phyloP scores from a whole-genome alignment of 768 basidiomycete genomes.

The Podaxis carcinomalis region DNA sequence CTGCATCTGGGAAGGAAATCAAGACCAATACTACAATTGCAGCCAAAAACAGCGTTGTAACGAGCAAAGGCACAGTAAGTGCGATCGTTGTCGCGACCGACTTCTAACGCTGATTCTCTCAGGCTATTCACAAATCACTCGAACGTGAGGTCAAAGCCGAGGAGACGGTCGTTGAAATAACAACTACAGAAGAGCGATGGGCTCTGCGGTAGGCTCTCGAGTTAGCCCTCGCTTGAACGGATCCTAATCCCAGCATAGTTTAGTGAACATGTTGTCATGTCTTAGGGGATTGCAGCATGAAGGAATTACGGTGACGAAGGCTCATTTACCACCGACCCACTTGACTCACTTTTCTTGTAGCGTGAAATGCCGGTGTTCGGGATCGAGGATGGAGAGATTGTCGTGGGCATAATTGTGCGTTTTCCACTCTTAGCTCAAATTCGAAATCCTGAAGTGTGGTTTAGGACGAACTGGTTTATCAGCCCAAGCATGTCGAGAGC shows the following conservation, averaged over 20 bases:
- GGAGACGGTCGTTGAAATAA: conserved; percentile 45
- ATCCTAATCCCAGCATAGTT: conserved; percentile 31
- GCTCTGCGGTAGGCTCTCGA: conserved; percentile 53
- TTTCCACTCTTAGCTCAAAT: background rate
- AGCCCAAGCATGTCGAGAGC: background rate
- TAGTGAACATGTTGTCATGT: conserved; percentile 69
- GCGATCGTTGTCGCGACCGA: background rate
- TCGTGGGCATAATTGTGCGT: conserved; percentile 73
- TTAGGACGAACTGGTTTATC: conserved; percentile 50
- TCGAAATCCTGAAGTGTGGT: background rate
- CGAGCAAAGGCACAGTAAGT: conserved; percentile 53
- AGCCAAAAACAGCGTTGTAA: conserved; percentile 46
- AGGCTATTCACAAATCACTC: conserved; percentile 74
- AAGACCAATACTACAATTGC: conserved; percentile 48
- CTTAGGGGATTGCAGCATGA: conserved; percentile 46
- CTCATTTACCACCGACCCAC: background rate
- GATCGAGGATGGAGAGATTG: conserved; percentile 55
- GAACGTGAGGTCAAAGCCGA: conserved; percentile 68
- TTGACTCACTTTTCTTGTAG: conserved; percentile 27
- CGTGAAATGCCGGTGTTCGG: conserved; percentile 87
- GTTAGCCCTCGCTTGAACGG: background rate
- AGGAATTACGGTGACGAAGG: conserved; percentile 45
- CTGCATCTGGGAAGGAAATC: conserved; percentile 58
- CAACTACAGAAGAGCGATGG: conserved; percentile 71
- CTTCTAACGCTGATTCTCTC: background rate